phyloP scores from a whole-genome alignment of 1,284 basidiomycete genomes.

The Phaffia rhodozyma region DNA sequence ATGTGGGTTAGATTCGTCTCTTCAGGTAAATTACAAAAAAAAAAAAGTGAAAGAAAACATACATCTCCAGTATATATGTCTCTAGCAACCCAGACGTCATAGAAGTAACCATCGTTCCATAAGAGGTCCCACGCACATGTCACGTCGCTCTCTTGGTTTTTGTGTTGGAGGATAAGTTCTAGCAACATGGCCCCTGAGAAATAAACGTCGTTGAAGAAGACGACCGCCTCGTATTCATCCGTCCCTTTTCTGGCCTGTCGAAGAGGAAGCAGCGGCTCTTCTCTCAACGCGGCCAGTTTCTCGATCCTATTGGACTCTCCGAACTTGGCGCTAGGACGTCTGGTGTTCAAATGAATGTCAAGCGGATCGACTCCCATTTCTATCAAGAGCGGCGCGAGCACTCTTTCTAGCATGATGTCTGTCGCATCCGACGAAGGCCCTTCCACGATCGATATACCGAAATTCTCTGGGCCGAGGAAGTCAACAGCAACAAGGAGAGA shows the following conservation, averaged over 20 bases:
- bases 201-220: conserved; percentile 37
- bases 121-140: conserved; percentile 17
- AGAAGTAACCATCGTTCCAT: conserved; percentile 15
- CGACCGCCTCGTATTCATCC: conserved; percentile 22
- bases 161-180: conserved; percentile 14
- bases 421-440: conserved; percentile 35
- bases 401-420: conserved; percentile 25
- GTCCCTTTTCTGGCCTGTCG: background rate
- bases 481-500: conserved; percentile 28
- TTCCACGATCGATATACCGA: conserved; percentile 33
- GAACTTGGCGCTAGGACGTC: conserved; percentile 30
- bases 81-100: conserved; percentile 17
- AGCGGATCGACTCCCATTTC: conserved; percentile 26
- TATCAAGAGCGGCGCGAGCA: conserved; percentile 28
- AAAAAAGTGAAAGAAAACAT: background rate
- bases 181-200: conserved; percentile 18
- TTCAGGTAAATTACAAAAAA: background rate
- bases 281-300: conserved; percentile 31
- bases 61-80: conserved; percentile 18
- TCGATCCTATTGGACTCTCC: conserved; percentile 31
- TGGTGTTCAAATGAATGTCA: conserved; percentile 26
- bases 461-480: conserved; percentile 28
- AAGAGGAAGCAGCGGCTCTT: conserved; percentile 26
- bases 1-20: too few species aligned
- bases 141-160: conserved; percentile 8